These are phyloP conservation scores for Lipomyces spencermartinsiae DNA, from an alignment of 805 yeast species.

Conservation along the genomic window DNA sequence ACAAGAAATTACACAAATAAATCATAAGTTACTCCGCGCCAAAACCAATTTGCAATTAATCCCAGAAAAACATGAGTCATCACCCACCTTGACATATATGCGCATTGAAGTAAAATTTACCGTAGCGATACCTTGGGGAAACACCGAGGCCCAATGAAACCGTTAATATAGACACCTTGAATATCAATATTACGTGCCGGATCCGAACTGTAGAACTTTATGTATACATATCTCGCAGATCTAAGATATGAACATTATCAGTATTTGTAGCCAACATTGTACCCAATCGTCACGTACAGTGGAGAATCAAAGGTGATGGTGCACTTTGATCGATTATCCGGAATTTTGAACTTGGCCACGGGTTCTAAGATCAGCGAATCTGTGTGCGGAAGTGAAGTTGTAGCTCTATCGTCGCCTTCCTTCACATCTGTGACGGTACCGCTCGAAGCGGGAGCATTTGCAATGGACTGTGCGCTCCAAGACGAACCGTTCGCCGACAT, in stretches of 20 bases:
- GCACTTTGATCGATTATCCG: conserved; percentile 32
- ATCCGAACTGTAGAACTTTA: conserved; percentile 34
- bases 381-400: conserved; percentile 24
- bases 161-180: conserved; percentile 46
- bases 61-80: conserved; percentile 3
- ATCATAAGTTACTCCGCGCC: neutral
- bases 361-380: conserved; percentile 30
- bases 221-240: conserved; percentile 34
- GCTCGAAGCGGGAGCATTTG: neutral
- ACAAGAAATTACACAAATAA: neutral
- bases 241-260: conserved; percentile 12
- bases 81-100: neutral
- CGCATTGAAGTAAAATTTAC: conserved; percentile 1
- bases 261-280: neutral
- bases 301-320: conserved; percentile 35
- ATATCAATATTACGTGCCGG: conserved; percentile 43
- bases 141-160: conserved; percentile 38
- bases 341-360: conserved; percentile 30
- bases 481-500: neutral
- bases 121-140: conserved; percentile 31
- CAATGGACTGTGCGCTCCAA: neutral
- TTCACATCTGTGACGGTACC: neutral
- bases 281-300: conserved; percentile 6
- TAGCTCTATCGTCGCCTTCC: neutral
- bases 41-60: neutral